Evolutionary conservation across 345 rosid genomes (phyloP), one percentile per base, ranked within the genome.

Genomic region (Atalantia buxifolia): DNA sequence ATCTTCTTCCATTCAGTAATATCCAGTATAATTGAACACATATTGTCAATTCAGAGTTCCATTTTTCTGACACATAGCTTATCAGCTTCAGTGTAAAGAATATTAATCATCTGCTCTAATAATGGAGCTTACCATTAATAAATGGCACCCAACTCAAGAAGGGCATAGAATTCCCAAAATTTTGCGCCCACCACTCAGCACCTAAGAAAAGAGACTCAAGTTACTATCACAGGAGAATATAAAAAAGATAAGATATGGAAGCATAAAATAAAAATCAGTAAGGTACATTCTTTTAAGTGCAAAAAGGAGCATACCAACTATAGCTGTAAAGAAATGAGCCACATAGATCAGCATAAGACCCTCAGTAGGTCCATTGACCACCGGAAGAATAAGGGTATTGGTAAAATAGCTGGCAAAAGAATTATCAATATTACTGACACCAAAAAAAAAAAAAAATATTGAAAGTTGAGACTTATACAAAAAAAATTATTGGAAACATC

Each of bases 321-420:
- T 36, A 79, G 89, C 88, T 57, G 99, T 94, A 80, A 90, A 85
- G 82, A 97, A 85, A 77, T 97, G 99, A 75, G 85, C 74, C 62
- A 88, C 72, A 79, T 90, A 97, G 68, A 97, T 94, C 82, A 97
- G 82, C 76, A 95, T 91, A 83, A 97, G 92, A 63, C 99, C 99
- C 85, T 94, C 99, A 2, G 98, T 97, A 53, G 99, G 98, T 80
- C 99, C 99, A 84, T 97, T 97, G 63, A 97, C 76, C 76, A 86
- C 97, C 1, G 99, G 99, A 81, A 94, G 98, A 76, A 87, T 90
- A 80, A 97, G 99, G 5, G 94, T 91, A 76, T 94, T 90, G 88
- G 97, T 93, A 65, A 97, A 97, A 69, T 82, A 97, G 90, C 99
- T 96, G 91, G 78, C 87, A 66, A 62, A 18, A 18, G 70, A 75